These are phyloP conservation scores for Aspergillus taichungensis DNA, from an alignment of 495 filamentous ascomycete genomes.

Conservation along the genomic window DNA sequence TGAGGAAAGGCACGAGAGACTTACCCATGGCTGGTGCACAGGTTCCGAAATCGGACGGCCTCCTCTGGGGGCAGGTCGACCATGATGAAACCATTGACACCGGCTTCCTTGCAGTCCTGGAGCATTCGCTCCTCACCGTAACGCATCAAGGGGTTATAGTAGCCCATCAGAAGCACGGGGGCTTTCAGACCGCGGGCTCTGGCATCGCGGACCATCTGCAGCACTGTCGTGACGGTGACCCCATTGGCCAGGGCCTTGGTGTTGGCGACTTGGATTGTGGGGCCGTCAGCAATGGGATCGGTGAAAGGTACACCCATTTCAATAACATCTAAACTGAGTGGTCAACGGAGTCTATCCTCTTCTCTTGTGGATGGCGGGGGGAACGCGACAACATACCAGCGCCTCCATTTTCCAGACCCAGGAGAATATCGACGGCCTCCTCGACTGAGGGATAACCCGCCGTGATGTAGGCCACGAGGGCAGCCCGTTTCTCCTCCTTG, in stretches of 20 bases:
- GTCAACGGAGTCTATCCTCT: neutral
- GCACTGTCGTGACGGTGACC: slow-evolving; percentile 65
- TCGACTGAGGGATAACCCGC: slow-evolving; percentile 84
- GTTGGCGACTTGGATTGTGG: slow-evolving; percentile 88
- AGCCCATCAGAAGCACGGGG: slow-evolving; percentile 93
- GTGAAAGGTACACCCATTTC: slow-evolving; percentile 80
- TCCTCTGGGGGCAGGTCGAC: slow-evolving; percentile 97
- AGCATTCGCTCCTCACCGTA: slow-evolving; percentile 90
- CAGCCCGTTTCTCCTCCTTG: slow-evolving; percentile 57
- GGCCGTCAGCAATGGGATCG: slow-evolving; percentile 93
- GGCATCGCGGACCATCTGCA: slow-evolving; percentile 73
- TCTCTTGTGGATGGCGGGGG: neutral
- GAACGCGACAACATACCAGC: slow-evolving; percentile 52
- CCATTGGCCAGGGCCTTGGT: slow-evolving; percentile 83
- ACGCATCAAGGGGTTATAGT: slow-evolving; percentile 90
- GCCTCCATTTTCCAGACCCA: slow-evolving; percentile 88
- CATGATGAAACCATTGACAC: slow-evolving; percentile 95
- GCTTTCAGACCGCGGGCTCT: slow-evolving; percentile 64
- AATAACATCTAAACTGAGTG: slow-evolving; percentile 27
- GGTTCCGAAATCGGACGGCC: slow-evolving; percentile 80
- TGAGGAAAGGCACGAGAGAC: slow-evolving; percentile 14
- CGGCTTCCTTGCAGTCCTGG: slow-evolving; percentile 72
- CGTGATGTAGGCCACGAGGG: slow-evolving; percentile 92
- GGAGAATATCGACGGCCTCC: slow-evolving; percentile 71
- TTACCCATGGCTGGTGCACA: slow-evolving; percentile 67